These are phyloP conservation scores for Naganishia sp. DNA, from an alignment of 1,284 basidiomycete species.

Conservation along the genomic window DNA sequence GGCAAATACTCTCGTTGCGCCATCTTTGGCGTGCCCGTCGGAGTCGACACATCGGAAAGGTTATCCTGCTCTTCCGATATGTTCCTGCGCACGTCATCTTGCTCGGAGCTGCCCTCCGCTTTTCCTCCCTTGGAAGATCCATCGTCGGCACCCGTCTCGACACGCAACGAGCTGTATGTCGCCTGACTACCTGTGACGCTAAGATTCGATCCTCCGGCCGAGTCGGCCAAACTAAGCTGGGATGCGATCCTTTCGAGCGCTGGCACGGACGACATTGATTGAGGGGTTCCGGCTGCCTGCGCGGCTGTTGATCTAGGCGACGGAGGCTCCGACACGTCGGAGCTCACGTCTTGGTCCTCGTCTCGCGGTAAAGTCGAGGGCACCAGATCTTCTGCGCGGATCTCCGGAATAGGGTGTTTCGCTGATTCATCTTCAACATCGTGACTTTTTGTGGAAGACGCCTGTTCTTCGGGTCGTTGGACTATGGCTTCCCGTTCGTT, in stretches of 20 bases:
- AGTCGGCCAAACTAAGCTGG: slow-evolving; percentile 1
- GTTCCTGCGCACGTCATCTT: background rate
- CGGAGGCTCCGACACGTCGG: slow-evolving; percentile 3
- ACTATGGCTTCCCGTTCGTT: background rate
- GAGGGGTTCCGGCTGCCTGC: slow-evolving; percentile 3
- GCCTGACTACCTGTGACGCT: slow-evolving; percentile 1
- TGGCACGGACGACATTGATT: slow-evolving; percentile 2
- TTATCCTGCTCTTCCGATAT: slow-evolving; percentile 23
- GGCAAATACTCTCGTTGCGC: slow-evolving; percentile 8
- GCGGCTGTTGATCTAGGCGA: slow-evolving; percentile 16
- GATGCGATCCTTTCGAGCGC: slow-evolving; percentile 4
- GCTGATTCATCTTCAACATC: background rate
- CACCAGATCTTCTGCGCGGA: slow-evolving; percentile 15
- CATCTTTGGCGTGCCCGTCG: slow-evolving; percentile 23
- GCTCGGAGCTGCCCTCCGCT: background rate
- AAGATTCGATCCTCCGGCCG: background rate
- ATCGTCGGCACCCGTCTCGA: slow-evolving; percentile 21
- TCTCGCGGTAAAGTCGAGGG: slow-evolving; percentile 20
- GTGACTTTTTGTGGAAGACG: background rate
- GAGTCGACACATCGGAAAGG: slow-evolving; percentile 21
- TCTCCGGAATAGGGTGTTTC: slow-evolving; percentile 7
- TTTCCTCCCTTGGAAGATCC: background rate
- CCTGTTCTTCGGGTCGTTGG: background rate
- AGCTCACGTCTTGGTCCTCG: background rate
- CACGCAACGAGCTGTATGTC: slow-evolving; percentile 4